Conservation (phyloP, 2,329 filamentous ascomycete species). For the Scedosporium boydii region DNA sequence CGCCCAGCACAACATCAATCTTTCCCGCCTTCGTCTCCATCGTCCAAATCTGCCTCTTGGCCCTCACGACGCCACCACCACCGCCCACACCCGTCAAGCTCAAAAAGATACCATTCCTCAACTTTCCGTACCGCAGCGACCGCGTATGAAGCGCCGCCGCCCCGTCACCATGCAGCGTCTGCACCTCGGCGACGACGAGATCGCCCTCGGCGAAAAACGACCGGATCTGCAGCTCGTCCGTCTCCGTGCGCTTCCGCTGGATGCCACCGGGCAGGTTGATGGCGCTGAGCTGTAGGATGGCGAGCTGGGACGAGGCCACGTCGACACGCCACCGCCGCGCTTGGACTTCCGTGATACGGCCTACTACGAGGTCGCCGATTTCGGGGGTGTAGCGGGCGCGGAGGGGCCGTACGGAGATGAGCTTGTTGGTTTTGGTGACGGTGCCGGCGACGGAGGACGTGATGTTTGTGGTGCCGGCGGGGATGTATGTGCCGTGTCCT, state of each 20-base stretch:
- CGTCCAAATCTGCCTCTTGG: slow-evolving; percentile 81
- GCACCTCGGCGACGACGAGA: slow-evolving; percentile 87
- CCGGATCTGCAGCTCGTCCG: slow-evolving; percentile 93
- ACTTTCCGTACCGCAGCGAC: slow-evolving; percentile 85
- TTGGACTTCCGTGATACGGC: slow-evolving; percentile 91
- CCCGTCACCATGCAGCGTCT: slow-evolving; percentile 78
- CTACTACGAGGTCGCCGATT: slow-evolving; percentile 91
- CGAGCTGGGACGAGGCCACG: slow-evolving; percentile 78
- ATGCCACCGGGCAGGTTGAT: slow-evolving; percentile 96
- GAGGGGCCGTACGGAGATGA: slow-evolving; percentile 82
- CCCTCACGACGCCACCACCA: slow-evolving; percentile 75
- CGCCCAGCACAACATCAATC: slow-evolving; percentile 80
- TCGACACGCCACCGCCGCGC: slow-evolving; percentile 90
- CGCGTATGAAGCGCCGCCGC: slow-evolving; percentile 83
- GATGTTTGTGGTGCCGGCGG: slow-evolving; percentile 56
- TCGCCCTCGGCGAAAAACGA: slow-evolving; percentile 97
- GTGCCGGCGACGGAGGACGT: slow-evolving; percentile 85
- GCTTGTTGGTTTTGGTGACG: slow-evolving; percentile 89
- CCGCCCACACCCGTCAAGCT: slow-evolving; percentile 74
- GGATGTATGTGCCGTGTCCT: slow-evolving; percentile 85
- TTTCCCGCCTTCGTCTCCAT: slow-evolving; percentile 53
- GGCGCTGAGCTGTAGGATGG: slow-evolving; percentile 71
- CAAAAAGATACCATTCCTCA: slow-evolving; percentile 86
- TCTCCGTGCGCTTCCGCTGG: slow-evolving; percentile 80
- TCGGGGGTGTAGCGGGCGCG: slow-evolving; percentile 91